Evolutionary conservation across 169 alveolate species (phyloP).

Genomic region (Eimeria zaria): DNA sequence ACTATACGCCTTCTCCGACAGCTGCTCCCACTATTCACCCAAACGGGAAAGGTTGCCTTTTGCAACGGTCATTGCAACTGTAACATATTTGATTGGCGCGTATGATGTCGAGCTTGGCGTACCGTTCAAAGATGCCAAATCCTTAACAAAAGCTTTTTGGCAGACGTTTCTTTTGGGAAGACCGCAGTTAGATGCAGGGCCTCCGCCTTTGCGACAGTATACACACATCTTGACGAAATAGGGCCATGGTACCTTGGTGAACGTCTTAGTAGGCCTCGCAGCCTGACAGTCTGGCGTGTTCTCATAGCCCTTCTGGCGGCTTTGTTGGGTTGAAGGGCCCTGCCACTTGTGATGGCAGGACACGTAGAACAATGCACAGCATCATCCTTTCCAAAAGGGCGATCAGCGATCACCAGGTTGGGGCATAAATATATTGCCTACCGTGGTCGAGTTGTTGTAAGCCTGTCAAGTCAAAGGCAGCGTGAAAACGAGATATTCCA

Average conservation of each 20-base stretch:
- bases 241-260: background rate
- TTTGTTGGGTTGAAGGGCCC: no score
- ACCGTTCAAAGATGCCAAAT: slow-evolving; percentile 70
- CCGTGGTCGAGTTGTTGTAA: slow-evolving; percentile 31
- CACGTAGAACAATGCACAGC: no score
- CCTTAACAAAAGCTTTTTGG: slow-evolving; percentile 56
- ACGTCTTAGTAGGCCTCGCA: background rate
- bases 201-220: slow-evolving; percentile 12
- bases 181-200: background rate
- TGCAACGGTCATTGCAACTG: background rate
- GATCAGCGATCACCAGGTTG: background rate
- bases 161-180: background rate
- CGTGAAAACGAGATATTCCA: slow-evolving; percentile 70
- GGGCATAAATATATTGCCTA: background rate
- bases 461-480: slow-evolving; percentile 76
- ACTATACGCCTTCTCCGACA: background rate
- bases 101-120: background rate
- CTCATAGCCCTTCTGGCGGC: no score
- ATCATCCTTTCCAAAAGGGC: background rate
- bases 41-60: no score
- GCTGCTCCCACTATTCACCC: background rate
- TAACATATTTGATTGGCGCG: background rate
- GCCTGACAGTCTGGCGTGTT: background rate
- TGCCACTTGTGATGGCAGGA: no score
- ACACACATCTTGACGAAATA: background rate